Percentiles rank a stretch among this genome's conserved stretches.
These are phyloP conservation scores for Trichoderma gracile DNA, from an alignment of 2,329 filamentous ascomycete genomes.

Conservation along the genomic window DNA sequence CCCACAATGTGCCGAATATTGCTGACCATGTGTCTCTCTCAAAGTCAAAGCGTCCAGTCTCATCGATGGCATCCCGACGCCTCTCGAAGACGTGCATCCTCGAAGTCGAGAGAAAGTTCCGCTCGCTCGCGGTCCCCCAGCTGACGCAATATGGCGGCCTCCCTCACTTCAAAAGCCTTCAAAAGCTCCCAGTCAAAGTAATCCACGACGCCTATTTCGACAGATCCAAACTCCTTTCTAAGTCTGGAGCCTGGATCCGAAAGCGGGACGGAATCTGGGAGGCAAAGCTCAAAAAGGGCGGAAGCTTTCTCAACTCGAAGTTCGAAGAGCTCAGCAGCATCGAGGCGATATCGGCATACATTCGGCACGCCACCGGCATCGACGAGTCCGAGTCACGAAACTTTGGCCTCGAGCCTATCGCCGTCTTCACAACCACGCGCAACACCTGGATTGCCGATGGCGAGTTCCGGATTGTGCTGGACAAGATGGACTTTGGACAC, in stretches of 20 bases:
- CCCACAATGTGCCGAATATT: too few species aligned
- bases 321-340: background rate
- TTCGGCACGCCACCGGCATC: background rate
- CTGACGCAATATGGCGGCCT: background rate
- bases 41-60: background rate
- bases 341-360: background rate
- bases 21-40: background rate
- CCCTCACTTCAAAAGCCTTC: constrained; percentile 3
- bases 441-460: constrained; percentile 11
- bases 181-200: background rate
- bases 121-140: background rate
- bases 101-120: constrained; percentile 8
- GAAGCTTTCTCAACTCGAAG: background rate
- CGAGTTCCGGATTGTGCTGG: constrained; percentile 10
- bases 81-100: background rate
- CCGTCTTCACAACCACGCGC: background rate
- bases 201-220: constrained; percentile 8
- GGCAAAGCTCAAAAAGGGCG: constrained; percentile 1
- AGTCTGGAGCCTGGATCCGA: background rate
- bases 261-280: background rate
- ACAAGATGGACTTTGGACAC: constrained; percentile 18
- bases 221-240: background rate
- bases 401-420: constrained; percentile 4
- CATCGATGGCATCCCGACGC: background rate
- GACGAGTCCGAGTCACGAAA: background rate